These are phyloP conservation scores for Hemileccinum impolitum DNA, from an alignment of 768 basidiomycete species.

Conservation along the genomic window DNA sequence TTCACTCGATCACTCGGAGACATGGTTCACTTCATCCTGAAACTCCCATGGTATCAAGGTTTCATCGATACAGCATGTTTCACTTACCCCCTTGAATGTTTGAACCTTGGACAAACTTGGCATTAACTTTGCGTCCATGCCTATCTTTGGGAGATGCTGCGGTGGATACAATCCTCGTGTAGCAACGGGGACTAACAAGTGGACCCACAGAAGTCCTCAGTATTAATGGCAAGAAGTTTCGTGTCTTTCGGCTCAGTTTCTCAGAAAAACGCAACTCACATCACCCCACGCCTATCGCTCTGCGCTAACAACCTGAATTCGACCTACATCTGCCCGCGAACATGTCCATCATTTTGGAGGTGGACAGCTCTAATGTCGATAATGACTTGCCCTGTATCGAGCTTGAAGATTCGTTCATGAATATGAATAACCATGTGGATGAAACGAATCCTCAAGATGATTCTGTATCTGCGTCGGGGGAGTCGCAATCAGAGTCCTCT, in stretches of 20 bases:
- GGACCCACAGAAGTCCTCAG: conserved; percentile 15
- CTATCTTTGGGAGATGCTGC: conserved; percentile 17
- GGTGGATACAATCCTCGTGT: conserved; percentile 5
- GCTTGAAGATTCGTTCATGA: conserved; percentile 11
- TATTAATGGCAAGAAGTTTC: conserved; percentile 5
- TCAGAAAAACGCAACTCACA: conserved; percentile 1
- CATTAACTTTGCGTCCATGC: conserved; percentile 20
- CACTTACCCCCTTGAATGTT: not conserved
- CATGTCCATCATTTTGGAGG: conserved; percentile 19
- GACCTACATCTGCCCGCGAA: not conserved
- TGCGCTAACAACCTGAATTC: not conserved
- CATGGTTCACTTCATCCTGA: not conserved
- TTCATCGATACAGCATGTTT: conserved; percentile 7
- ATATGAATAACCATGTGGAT: conserved; percentile 1
- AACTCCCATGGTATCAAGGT: conserved; percentile 19
- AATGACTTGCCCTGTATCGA: conserved; percentile 1
- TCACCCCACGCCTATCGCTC: not conserved
- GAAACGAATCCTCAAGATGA: conserved; percentile 3
- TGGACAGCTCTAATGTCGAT: conserved; percentile 9
- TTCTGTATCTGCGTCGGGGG: conserved; percentile 3
- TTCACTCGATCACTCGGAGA: no score
- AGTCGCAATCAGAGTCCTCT: conserved; percentile 14
- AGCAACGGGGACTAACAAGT: not conserved
- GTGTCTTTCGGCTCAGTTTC: not conserved
- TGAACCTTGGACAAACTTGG: conserved; percentile 7